Evolutionary conservation across 2,329 filamentous ascomycete genomes (phyloP), one percentile per base, ranked within the genome.

Genomic region (Metarhizium guizhouense): DNA sequence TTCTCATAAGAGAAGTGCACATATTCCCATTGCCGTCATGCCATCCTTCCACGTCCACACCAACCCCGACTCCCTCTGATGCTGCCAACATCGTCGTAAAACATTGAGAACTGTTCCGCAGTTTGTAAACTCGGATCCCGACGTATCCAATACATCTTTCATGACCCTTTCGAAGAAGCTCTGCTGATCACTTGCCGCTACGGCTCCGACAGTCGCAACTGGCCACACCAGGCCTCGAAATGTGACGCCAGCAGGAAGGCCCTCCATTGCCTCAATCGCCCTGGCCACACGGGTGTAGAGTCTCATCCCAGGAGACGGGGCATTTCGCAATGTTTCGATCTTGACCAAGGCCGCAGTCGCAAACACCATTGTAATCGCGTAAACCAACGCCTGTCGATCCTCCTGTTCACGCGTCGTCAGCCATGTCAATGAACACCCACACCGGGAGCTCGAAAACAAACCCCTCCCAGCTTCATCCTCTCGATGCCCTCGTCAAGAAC

Each of bases 1-100:
- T 13, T 13, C 34, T 36, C 34, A 13, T 36, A 36, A 1, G 63
- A 56, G 25, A 25, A 25, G 25, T 32, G 62, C 60, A n/a, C 56
- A 63, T 2, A 64, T 58, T 0, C 56, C 57, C 58, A 64, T 55
- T 40, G 60, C 51, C 2, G 43, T 49, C 59, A 63, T 64, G 0
- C 59, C 58, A 5, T 60, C 36, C 3, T 57, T 53, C 6, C 59
- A 60, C 13, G 55, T 60, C 60, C 62, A 64, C 8, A 53, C 4
- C 30, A 42, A 34, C 14, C 47, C 52, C 0, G 56, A 47, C 3
- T 14, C 47, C 2, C 25, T 7, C 3, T 45, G 42, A 7, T 60
- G 56, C 5, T 50, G 16, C 61, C 61, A 64, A 7, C 56, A 59
- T 10, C 59, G 55, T 10, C 54, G 51, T 30, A 63, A 50, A 1